Evolutionary conservation across 768 basidiomycete species (phyloP).

Genomic region (Lactarius quietus): DNA sequence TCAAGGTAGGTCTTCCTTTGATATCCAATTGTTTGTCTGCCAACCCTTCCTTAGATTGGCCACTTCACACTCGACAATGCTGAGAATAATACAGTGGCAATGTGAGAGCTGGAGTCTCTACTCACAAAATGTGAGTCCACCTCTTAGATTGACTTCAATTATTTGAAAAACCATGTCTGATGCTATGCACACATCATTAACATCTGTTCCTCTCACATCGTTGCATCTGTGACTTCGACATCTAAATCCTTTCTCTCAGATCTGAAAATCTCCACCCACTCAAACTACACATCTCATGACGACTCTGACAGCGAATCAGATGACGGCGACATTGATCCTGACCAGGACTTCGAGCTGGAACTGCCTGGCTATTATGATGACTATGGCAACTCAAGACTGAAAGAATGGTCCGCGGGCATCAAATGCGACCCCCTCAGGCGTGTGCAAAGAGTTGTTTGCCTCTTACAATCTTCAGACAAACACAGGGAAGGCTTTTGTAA

Average conservation of each 20-base stretch:
- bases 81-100: neutral
- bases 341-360: too few relatives aligned
- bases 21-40: neutral
- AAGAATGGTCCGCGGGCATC: too few relatives aligned
- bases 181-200: neutral
- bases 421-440: neutral
- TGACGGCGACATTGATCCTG: neutral
- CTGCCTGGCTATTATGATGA: too few relatives aligned
- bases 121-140: neutral
- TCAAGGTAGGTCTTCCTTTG: neutral
- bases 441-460: too few relatives aligned
- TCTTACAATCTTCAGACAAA: neutral
- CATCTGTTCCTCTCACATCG: neutral
- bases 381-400: neutral
- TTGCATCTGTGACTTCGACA: neutral
- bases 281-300: too few relatives aligned
- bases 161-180: neutral
- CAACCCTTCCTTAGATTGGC: neutral
- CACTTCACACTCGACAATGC: neutral
- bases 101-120: neutral
- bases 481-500: too few relatives aligned
- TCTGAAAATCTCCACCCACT: too few relatives aligned
- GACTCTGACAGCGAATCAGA: neutral
- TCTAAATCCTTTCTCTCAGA: too few relatives aligned
- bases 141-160: neutral